Base-by-base conservation (phyloP, 208 protist genomes). In the Trypanosoma theileri region DNA sequence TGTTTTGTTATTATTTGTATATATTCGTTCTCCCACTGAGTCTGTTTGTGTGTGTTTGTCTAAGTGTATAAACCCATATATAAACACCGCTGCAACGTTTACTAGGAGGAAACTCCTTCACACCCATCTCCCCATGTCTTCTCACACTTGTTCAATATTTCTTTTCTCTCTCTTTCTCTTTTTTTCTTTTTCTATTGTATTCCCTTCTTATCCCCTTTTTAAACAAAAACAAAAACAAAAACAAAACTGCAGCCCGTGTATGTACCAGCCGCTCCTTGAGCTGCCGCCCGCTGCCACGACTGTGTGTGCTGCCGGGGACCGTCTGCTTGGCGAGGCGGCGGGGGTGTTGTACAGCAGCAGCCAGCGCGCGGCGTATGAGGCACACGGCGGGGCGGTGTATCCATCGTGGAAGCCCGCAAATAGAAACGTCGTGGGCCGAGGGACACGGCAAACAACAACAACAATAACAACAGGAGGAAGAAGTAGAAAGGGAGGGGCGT, bases 181-280 rank as follows among this genome's bases (percentile, higher is more conserved):
- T 4, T 55, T 17, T 19, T 28, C 21, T 55, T 12, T 66, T 65
- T 59, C 13, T 21, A 17, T 9, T 17, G 4, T 54, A 4, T 16
- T 8, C 22, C 56, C 12, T 52, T n/a, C 44, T 42, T 22, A 67
- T 8, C 48, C 61, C 40, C 26, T 31, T 45, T 69, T 14, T 55
- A 73, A 67, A 12, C n/a, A 10, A 46, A 44, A 41, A 17, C 28
- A 42, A 14, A 44, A n/a, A 0, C 48, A n/a, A 42, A 1, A 21
- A 6, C 28, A 35, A 1, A 35, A 35, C 6, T 35, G 26, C 22
- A 57, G 57, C 28, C 57, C 58, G 16, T 22, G 22, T 44, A 92
- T 95, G 86, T 91, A 89, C 53, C 79, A 91, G 59, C 85, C 85
- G 0, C 63, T 94, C 40, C 73, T 78, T 4, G 88, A 94, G 60